A percentile compares a stretch with the other conserved stretches of the same genome.
Evolutionary conservation across 306 rosid genomes (phyloP).

Genomic region (Fragaria nilgerrensis): DNA sequence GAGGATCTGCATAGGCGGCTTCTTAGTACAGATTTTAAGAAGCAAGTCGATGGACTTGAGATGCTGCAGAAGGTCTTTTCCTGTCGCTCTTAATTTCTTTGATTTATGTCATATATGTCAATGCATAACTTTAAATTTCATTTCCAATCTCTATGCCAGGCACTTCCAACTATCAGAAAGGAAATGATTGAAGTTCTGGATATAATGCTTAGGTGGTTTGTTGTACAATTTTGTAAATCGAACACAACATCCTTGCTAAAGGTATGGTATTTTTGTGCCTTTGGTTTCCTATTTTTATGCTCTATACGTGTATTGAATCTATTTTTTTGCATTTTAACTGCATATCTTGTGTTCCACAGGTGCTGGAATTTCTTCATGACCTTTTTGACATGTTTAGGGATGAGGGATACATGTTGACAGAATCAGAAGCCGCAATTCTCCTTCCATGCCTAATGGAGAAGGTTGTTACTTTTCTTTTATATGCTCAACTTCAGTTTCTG

Average conservation of each 20-base stretch:
- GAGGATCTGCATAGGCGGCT: conserved; percentile 97
- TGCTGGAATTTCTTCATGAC: conserved; percentile 91
- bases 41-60: conserved; percentile 97
- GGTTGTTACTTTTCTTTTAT: conserved; percentile 36
- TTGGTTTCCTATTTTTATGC: not conserved
- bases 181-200: conserved; percentile 88
- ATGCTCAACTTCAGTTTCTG: not conserved
- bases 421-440: conserved; percentile 88
- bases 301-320: not conserved
- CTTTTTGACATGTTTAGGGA: conserved; percentile 81
- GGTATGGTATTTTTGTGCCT: conserved; percentile 40
- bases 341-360: conserved; percentile 45
- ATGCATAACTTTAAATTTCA: conserved; percentile 8
- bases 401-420: conserved; percentile 73
- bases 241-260: conserved; percentile 94
- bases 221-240: conserved; percentile 93
- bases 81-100: conserved; percentile 6
- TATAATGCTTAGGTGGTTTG: conserved; percentile 93
- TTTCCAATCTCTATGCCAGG: conserved; percentile 47
- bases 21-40: conserved; percentile 87
- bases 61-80: conserved; percentile 86
- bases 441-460: conserved; percentile 91
- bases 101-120: conserved; percentile 11
- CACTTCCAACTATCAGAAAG: conserved; percentile 76
- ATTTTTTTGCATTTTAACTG: too few species aligned